Evolutionary conservation across 2,329 filamentous ascomycete species (phyloP).

Genomic region (Monosporascus sp.): DNA sequence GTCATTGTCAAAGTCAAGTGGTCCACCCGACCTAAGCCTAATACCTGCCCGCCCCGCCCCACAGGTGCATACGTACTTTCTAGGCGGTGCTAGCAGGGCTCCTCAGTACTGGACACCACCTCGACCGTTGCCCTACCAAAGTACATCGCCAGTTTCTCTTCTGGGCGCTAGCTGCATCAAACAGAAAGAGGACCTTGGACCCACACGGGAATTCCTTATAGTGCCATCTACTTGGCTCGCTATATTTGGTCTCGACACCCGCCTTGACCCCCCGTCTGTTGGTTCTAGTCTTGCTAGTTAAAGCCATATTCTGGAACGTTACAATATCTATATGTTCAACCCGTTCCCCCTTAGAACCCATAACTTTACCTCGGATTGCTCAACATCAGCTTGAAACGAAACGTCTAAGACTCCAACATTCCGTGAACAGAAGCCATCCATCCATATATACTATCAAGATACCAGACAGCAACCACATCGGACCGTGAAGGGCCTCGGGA

Average conservation of each 20-base stretch:
- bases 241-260: neutral
- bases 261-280: neutral
- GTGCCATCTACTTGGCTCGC: neutral
- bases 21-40: neutral
- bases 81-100: too few species aligned
- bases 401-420: neutral
- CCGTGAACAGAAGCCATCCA: neutral
- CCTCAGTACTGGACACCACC: neutral
- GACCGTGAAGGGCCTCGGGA: too few species aligned
- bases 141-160: neutral
- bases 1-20: neutral
- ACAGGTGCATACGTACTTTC: too few species aligned
- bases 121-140: neutral
- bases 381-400: neutral
- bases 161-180: neutral
- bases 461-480: too few species aligned
- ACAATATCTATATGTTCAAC: neutral
- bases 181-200: neutral
- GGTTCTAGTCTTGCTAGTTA: neutral
- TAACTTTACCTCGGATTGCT: neutral
- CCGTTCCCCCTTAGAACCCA: neutral
- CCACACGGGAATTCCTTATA: neutral
- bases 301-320: neutral
- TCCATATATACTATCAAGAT: too few species aligned
- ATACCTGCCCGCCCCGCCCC: too few species aligned